These are phyloP conservation scores for Hibiscus trionum DNA, from an alignment of 345 rosid genomes.

Conservation along the genomic window DNA sequence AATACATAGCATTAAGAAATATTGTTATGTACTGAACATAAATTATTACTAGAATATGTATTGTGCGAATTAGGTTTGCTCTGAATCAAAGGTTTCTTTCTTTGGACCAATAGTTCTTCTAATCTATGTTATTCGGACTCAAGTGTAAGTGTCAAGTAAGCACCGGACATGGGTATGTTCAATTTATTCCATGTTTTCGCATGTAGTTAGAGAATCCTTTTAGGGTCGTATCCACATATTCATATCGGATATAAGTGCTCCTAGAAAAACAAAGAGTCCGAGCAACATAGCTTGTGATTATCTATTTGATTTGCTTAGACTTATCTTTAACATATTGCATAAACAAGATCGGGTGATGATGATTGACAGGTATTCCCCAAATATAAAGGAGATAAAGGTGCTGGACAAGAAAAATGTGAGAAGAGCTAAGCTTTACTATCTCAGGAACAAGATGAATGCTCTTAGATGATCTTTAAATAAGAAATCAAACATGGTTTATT, in stretches of 20 bases:
- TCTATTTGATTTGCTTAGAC: background rate
- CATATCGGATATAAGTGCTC: background rate
- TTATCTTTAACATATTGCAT: background rate
- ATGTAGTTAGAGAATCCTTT: background rate
- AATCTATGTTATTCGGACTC: background rate
- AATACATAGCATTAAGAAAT: background rate
- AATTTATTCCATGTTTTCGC: background rate
- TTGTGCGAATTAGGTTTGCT: background rate
- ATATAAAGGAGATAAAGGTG: conserved; percentile 85
- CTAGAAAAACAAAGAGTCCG: background rate
- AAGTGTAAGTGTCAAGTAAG: background rate
- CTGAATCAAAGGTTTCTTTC: background rate
- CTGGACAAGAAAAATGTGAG: conserved; percentile 89
- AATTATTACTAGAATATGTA: background rate
- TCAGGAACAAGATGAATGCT: conserved; percentile 86
- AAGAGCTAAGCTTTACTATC: conserved; percentile 94
- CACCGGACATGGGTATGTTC: background rate
- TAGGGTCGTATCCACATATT: background rate
- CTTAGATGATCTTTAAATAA: conserved; percentile 54
- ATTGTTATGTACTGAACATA: background rate
- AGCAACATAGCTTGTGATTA: background rate
- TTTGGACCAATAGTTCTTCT: background rate
- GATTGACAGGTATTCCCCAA: conserved; percentile 77
- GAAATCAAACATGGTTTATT: background rate
- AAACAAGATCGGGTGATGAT: conserved; percentile 12